Percentiles rank a stretch among this genome's conserved stretches.
Conservation (phyloP, 2,329 filamentous ascomycete species). For the Ophiocordyceps polyrhachis-furcata region DNA sequence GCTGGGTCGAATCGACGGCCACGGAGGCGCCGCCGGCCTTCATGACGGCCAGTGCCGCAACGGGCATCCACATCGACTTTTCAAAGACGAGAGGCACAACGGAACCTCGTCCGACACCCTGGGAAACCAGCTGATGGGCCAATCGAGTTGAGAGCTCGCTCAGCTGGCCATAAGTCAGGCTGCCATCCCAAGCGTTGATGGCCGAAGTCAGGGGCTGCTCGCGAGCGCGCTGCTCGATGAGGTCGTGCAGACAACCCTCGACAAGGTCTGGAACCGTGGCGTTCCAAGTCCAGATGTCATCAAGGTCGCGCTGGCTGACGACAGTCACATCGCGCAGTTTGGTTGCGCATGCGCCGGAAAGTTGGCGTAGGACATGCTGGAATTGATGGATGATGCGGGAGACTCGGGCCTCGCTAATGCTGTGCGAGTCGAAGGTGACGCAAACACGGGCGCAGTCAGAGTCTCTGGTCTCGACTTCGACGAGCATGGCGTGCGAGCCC, state of each 20-base stretch:
- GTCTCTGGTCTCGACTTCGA: constrained; percentile 1
- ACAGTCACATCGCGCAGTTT: not conserved
- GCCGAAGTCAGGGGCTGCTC: constrained; percentile 11
- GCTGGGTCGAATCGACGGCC: constrained; percentile 3
- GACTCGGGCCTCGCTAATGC: not conserved
- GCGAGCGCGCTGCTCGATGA: not conserved
- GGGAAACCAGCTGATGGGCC: constrained; percentile 2
- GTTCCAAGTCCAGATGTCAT: constrained; percentile 1
- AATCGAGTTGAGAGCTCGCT: constrained; percentile 1
- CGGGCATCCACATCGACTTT: constrained; percentile 3
- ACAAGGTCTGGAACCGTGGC: not conserved
- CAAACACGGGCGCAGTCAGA: not conserved
- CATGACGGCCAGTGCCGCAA: constrained; percentile 5
- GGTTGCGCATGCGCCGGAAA: not conserved
- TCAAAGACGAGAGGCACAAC: constrained; percentile 1
- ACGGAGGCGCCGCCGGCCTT: constrained; percentile 5
- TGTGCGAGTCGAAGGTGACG: not conserved
- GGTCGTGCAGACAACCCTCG: not conserved
- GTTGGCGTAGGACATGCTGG: not conserved
- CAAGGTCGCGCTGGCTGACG: not conserved
- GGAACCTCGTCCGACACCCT: constrained; percentile 5
- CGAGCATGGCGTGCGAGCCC: constrained; percentile 1
- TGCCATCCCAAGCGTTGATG: constrained; percentile 23
- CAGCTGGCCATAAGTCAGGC: constrained; percentile 19
- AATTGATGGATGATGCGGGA: not conserved